A percentile compares a stretch with the other conserved stretches of the same genome.
Conservation (phyloP, 2,329 filamentous ascomycete genomes). For the Karstenula rhodostoma region DNA sequence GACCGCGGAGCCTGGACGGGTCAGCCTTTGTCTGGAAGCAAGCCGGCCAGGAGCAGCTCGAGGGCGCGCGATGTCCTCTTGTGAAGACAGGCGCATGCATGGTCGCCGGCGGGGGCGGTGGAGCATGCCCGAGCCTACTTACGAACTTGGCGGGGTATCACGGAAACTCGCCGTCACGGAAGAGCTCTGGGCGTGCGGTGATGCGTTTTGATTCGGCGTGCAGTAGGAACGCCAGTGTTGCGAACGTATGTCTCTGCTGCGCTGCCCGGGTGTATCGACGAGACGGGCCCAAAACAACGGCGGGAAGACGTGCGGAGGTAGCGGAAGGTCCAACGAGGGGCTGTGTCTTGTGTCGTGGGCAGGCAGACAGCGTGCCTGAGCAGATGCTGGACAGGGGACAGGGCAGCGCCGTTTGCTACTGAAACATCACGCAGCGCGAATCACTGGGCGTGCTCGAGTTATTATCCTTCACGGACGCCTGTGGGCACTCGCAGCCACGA, state of each 20-base stretch:
- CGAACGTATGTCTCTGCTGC: constrained; percentile 4
- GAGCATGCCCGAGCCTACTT: constrained; percentile 28
- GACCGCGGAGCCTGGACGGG: constrained; percentile 13
- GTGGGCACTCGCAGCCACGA: constrained; percentile 19
- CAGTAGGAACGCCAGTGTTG: not conserved
- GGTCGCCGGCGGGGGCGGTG: constrained; percentile 32
- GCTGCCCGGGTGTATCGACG: constrained; percentile 2
- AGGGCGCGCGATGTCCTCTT: constrained; percentile 19
- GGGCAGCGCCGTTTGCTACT: constrained; percentile 29
- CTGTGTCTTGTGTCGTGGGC: constrained; percentile 13
- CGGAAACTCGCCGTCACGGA: not conserved
- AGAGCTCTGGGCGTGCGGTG: not conserved
- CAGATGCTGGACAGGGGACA: not conserved
- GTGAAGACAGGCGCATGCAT: constrained; percentile 26
- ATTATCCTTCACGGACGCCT: constrained; percentile 22
- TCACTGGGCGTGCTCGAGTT: constrained; percentile 21
- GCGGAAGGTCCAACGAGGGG: constrained; percentile 21
- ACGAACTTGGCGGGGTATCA: constrained; percentile 37
- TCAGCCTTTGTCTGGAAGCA: constrained; percentile 39
- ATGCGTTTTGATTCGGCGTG: constrained; percentile 15
- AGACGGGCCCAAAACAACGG: not conserved
- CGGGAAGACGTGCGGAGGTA: not conserved
- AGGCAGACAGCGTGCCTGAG: constrained; percentile 2
- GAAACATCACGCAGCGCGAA: constrained; percentile 31
- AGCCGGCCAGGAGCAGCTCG: constrained; percentile 23